These are phyloP conservation scores for Schizopora paradoxa DNA, from an alignment of 1,284 basidiomycete genomes.

Conservation along the genomic window DNA sequence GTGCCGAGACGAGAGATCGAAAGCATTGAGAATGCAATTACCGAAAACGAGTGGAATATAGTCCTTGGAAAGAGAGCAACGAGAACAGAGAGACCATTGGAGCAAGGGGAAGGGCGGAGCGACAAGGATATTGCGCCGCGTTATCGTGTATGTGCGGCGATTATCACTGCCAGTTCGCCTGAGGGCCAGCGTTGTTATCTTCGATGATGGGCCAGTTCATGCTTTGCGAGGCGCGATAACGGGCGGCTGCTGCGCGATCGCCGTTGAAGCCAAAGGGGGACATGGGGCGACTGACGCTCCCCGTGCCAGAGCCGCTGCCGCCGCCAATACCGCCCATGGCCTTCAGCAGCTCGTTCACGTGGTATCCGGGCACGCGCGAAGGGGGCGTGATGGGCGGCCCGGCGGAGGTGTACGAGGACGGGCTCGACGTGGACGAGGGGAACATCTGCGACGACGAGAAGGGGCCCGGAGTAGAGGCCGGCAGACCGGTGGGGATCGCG, in stretches of 20 bases:
- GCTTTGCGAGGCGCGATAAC: conserved; percentile 1
- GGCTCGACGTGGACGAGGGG: not conserved
- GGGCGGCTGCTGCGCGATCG: conserved; percentile 6
- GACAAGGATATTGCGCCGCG: not conserved
- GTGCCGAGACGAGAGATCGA: too few relatives aligned
- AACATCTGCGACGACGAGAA: conserved; percentile 21
- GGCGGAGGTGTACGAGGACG: not conserved
- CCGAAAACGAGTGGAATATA: too few relatives aligned
- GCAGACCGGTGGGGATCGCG: conserved; percentile 9
- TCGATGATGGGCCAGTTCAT: conserved; percentile 14
- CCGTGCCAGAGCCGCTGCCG: too few relatives aligned
- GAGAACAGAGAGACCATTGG: not conserved
- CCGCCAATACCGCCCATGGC: too few relatives aligned
- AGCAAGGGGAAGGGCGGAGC: not conserved
- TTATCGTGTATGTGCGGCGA: conserved; percentile 4
- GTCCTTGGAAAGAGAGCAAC: not conserved
- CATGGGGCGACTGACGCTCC: not conserved
- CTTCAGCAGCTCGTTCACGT: too few relatives aligned
- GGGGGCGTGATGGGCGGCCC: not conserved
- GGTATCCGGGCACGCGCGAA: too few relatives aligned
- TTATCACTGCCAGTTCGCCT: conserved; percentile 12
- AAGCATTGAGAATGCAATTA: too few relatives aligned
- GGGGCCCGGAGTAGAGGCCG: conserved; percentile 7
- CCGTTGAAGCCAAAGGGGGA: not conserved
- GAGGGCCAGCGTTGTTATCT: conserved; percentile 15